These are phyloP conservation scores for Camelina sativa DNA, from an alignment of 345 rosid genomes.

Conservation along the genomic window DNA sequence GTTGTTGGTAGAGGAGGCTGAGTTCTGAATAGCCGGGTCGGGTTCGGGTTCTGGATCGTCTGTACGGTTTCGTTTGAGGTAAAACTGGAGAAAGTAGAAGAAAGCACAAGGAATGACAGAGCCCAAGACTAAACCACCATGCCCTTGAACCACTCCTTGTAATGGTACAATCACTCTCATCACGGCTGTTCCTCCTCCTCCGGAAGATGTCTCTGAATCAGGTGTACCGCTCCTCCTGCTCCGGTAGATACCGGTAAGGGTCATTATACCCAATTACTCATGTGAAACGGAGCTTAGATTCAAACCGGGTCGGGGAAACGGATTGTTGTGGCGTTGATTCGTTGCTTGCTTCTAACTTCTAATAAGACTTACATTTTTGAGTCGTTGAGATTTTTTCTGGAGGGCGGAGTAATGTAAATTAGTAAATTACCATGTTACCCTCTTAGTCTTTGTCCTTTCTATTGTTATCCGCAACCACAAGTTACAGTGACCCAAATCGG, in stretches of 20 bases:
- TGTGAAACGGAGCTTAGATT: background rate
- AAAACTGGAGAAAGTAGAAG: slow-evolving; percentile 87
- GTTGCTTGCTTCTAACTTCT: slow-evolving; percentile 18
- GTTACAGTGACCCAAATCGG: slow-evolving; percentile 5
- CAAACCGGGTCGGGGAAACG: background rate
- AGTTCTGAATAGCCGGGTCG: slow-evolving; percentile 41
- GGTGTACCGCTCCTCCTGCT: slow-evolving; percentile 33
- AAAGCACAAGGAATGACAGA: slow-evolving; percentile 88
- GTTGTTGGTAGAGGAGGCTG: background rate
- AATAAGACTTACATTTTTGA: no score
- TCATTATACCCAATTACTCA: slow-evolving; percentile 58
- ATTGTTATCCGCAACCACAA: background rate
- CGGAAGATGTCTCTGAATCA: slow-evolving; percentile 44
- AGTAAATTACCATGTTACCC: slow-evolving; percentile 14
- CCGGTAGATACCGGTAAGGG: slow-evolving; percentile 50
- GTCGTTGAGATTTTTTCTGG: slow-evolving; percentile 49
- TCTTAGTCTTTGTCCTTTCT: background rate
- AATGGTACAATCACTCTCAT: slow-evolving; percentile 93
- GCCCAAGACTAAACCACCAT: slow-evolving; percentile 88
- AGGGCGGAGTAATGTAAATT: slow-evolving; percentile 21
- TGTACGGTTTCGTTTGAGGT: slow-evolving; percentile 62
- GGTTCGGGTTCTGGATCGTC: slow-evolving; percentile 44
- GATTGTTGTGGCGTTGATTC: slow-evolving; percentile 16
- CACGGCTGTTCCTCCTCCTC: slow-evolving; percentile 59
- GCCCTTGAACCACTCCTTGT: slow-evolving; percentile 89